phyloP scores from a whole-genome alignment of 768 basidiomycete species.

The Serendipita sp. region DNA sequence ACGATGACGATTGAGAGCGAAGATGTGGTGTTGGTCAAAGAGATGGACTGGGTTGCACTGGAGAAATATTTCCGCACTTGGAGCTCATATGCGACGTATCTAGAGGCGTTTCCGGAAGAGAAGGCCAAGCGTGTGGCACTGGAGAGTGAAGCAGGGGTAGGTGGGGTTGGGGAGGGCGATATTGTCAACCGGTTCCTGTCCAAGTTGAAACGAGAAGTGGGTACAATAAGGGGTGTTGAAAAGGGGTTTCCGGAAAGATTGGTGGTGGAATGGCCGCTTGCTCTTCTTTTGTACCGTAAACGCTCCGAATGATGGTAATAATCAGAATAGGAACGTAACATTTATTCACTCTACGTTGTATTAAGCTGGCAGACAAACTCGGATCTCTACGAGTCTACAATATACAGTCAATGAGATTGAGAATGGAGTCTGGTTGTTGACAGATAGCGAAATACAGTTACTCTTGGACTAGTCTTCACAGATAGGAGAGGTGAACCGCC shows the following conservation, averaged over 20 bases:
- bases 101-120: conserved; percentile 47
- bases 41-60: conserved; percentile 49
- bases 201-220: conserved; percentile 27
- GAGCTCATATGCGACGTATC: conserved; percentile 53
- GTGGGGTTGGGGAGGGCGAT: conserved; percentile 31
- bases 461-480: too few species aligned
- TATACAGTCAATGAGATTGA: too few species aligned
- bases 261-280: background rate
- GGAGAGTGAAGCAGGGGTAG: background rate
- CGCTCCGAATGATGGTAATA: background rate
- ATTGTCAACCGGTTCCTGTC: conserved; percentile 51
- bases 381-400: too few species aligned
- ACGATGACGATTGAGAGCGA: background rate
- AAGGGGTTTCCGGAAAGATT: background rate
- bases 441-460: too few species aligned
- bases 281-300: background rate
- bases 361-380: too few species aligned
- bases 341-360: too few species aligned
- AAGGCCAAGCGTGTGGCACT: conserved; percentile 12
- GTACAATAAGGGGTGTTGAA: background rate
- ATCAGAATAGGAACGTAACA: too few species aligned
- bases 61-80: conserved; percentile 55
- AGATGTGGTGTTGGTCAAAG: conserved; percentile 27
- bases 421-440: too few species aligned
- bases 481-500: too few species aligned